Percentiles rank a stretch among this genome's conserved stretches.
Evolutionary conservation across 108 stramenopile species (phyloP).

Genomic region (Cylindrotheca fusiformis): DNA sequence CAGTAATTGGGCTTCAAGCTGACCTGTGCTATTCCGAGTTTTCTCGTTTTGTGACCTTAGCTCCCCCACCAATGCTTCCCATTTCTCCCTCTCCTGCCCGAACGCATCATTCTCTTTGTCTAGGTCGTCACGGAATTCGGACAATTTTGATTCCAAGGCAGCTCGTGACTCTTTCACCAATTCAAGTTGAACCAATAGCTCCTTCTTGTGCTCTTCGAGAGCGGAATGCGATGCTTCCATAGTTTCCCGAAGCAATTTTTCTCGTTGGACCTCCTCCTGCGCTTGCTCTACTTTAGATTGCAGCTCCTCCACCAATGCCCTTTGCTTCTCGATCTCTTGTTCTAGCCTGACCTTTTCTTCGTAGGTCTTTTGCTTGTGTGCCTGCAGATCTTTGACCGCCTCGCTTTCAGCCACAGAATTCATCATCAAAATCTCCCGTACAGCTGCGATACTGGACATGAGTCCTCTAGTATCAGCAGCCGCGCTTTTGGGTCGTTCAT

Average conservation of each 20-base stretch:
- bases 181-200: constrained; percentile 9
- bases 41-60: background rate
- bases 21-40: background rate
- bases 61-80: background rate
- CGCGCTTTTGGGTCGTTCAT: background rate
- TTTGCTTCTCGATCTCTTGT: constrained; percentile 1
- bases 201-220: constrained; percentile 14
- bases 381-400: constrained; percentile 6
- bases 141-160: background rate
- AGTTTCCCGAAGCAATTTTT: constrained; percentile 7
- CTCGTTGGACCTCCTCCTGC: constrained; percentile 11
- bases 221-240: constrained; percentile 10
- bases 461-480: background rate
- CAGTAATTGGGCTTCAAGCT: constrained; percentile 3
- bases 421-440: constrained; percentile 6
- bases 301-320: constrained; percentile 11
- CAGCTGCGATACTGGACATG: constrained; percentile 13
- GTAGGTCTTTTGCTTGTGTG: constrained; percentile 6
- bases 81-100: background rate
- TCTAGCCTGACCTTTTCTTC: constrained; percentile 5
- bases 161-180: background rate
- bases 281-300: constrained; percentile 13
- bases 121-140: background rate
- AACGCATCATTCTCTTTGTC: background rate
- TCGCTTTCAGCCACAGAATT: background rate